Percentiles rank a stretch among this genome's conserved stretches.
These are phyloP conservation scores for Citrus glauca DNA, from an alignment of 345 rosid species.

Conservation along the genomic window DNA sequence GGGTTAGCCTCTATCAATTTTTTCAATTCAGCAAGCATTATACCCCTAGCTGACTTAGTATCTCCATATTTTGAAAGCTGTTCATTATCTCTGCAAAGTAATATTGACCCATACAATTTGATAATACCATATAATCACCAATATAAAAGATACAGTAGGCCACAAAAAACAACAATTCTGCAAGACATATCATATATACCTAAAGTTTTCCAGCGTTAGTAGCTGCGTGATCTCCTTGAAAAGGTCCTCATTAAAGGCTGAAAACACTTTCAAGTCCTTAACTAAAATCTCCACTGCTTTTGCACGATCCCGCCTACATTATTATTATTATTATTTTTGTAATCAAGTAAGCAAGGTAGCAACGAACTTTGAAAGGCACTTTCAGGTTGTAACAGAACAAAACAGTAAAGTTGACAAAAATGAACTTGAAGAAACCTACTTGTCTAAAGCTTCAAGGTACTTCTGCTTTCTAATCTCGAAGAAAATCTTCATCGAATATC, in stretches of 20 bases:
- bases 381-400: background rate
- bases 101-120: constrained; percentile 7
- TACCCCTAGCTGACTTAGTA: constrained; percentile 74
- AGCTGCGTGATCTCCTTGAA: constrained; percentile 86
- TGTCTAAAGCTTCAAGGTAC: constrained; percentile 85
- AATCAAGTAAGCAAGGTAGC: background rate
- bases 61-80: constrained; percentile 86
- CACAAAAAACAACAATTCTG: constrained; percentile 7
- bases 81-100: constrained; percentile 66
- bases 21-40: constrained; percentile 80
- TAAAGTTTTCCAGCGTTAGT: constrained; percentile 73
- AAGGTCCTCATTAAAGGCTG: constrained; percentile 75
- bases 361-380: background rate
- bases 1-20: constrained; percentile 85
- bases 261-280: constrained; percentile 82
- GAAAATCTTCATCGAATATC: constrained; percentile 93
- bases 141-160: background rate
- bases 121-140: background rate
- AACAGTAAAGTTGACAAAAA: background rate
- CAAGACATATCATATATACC: constrained; percentile 36
- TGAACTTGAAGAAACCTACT: constrained; percentile 36
- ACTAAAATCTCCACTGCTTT: constrained; percentile 80
- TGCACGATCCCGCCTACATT: constrained; percentile 69
- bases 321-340: background rate
- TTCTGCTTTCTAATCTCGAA: constrained; percentile 92